phyloP scores from a whole-genome alignment of 495 filamentous ascomycete species.

The Tuber borchii region DNA sequence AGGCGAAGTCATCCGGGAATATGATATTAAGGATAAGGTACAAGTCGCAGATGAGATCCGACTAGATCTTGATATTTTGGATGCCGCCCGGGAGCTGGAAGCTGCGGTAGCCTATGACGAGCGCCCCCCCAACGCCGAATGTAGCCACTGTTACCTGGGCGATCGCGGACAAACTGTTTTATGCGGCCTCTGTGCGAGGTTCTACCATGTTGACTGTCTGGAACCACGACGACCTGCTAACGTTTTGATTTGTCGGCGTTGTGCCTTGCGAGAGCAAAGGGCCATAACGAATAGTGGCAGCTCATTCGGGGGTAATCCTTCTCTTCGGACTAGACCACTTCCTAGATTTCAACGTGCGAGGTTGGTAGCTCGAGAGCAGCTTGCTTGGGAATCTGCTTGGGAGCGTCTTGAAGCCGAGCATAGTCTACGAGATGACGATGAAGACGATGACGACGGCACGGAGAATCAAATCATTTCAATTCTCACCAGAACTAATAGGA shows the following conservation, averaged over 20 bases:
- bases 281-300: not conserved
- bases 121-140: not conserved
- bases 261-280: not conserved
- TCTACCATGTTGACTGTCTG: not conserved
- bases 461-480: slow-evolving; percentile 8
- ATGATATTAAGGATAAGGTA: slow-evolving; percentile 77
- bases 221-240: not conserved
- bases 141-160: not conserved
- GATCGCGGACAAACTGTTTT: not conserved
- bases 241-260: slow-evolving; percentile 3
- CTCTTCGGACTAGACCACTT: not conserved
- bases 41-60: slow-evolving; percentile 64
- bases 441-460: slow-evolving; percentile 5
- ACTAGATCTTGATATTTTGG: not conserved
- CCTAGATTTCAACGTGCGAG: not conserved
- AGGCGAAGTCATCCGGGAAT: slow-evolving; percentile 73
- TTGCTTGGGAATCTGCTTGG: slow-evolving; percentile 33
- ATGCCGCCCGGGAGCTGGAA: not conserved
- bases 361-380: slow-evolving; percentile 10
- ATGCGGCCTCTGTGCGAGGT: not conserved
- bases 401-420: slow-evolving; percentile 16
- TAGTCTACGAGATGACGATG: not conserved
- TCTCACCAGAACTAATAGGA: slow-evolving; percentile 4
- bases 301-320: not conserved
- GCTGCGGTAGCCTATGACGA: not conserved